Percentiles rank a stretch among this genome's conserved stretches.
phyloP scores from a whole-genome alignment of 495 filamentous ascomycete genomes.

The Clavariopsis aquatica region DNA sequence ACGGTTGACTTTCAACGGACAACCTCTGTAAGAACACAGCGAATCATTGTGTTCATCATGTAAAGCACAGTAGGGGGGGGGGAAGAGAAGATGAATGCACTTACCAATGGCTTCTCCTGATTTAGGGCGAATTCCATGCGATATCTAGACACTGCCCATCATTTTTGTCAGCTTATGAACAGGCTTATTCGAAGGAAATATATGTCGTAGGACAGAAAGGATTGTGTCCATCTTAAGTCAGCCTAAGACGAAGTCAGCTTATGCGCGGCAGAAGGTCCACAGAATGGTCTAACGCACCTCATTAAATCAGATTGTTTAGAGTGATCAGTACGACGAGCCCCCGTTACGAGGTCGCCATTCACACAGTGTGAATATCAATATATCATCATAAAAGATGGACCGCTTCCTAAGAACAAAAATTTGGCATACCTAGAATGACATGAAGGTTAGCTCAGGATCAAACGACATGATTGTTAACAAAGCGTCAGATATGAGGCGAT shows the following conservation, averaged over 20 bases:
- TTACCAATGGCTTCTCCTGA: neutral
- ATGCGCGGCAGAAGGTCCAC: neutral
- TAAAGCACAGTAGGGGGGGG: slow-evolving; percentile 26
- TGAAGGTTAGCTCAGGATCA: slow-evolving; percentile 7
- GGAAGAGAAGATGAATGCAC: slow-evolving; percentile 6
- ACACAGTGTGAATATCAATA: slow-evolving; percentile 98
- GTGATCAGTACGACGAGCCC: slow-evolving; percentile 67
- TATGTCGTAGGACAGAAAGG: slow-evolving; percentile 1
- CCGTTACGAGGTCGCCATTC: slow-evolving; percentile 60
- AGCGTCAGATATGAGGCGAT: slow-evolving; percentile 50
- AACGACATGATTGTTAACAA: neutral
- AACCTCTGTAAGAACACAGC: slow-evolving; percentile 79
- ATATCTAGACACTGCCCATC: neutral
- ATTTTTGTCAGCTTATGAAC: slow-evolving; percentile 12
- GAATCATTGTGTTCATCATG: slow-evolving; percentile 72
- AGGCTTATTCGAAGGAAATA: no score
- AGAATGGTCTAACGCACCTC: slow-evolving; percentile 61
- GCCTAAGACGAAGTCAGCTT: slow-evolving; percentile 32
- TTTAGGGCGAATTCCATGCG: neutral
- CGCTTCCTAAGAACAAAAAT: slow-evolving; percentile 28
- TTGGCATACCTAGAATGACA: slow-evolving; percentile 21
- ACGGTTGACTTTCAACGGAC: slow-evolving; percentile 55
- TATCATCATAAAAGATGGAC: slow-evolving; percentile 64
- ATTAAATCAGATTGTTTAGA: slow-evolving; percentile 99
- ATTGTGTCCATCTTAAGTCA: slow-evolving; percentile 39